A percentile compares a stretch with the other conserved stretches of the same genome.
These are phyloP conservation scores for Podaxis pistillaris DNA, from an alignment of 768 basidiomycete genomes.

Conservation along the genomic window DNA sequence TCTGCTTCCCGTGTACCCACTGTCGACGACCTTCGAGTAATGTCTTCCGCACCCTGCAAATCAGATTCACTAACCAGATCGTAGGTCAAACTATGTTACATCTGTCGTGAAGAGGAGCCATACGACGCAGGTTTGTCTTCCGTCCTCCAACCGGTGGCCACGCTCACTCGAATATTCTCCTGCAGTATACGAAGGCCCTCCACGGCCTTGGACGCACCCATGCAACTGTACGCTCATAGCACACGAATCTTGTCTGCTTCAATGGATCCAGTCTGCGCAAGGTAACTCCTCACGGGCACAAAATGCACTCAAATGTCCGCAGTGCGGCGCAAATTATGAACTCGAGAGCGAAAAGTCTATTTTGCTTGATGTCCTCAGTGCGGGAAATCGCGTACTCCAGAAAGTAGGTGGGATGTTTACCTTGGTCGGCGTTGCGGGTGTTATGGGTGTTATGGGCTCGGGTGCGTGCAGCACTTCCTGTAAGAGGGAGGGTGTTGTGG, in stretches of 20 bases:
- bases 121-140: constrained; percentile 41
- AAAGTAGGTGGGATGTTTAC: constrained; percentile 52
- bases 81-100: constrained; percentile 76
- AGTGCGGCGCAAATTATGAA: constrained; percentile 67
- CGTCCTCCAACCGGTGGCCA: background rate
- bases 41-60: constrained; percentile 2
- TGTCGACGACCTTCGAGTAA: constrained; percentile 30
- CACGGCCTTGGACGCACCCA: constrained; percentile 72
- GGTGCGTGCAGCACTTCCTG: constrained; percentile 39
- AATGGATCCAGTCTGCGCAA: constrained; percentile 77
- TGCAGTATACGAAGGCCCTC: constrained; percentile 44
- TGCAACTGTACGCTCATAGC: constrained; percentile 80
- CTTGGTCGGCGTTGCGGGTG: constrained; percentile 44
- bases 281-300: constrained; percentile 48
- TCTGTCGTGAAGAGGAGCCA: constrained; percentile 72
- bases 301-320: constrained; percentile 79
- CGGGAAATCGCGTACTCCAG: constrained; percentile 49
- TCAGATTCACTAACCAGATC: background rate
- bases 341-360: constrained; percentile 63
- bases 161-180: background rate
- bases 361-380: constrained; percentile 47
- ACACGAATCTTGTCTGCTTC: constrained; percentile 75
- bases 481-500: no score
- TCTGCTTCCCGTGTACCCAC: constrained; percentile 24
- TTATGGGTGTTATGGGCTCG: constrained; percentile 56